Evolutionary conservation across 1,139 yeast species (phyloP), one percentile per base, ranked within the genome.

Genomic region (Pichia sp.): DNA sequence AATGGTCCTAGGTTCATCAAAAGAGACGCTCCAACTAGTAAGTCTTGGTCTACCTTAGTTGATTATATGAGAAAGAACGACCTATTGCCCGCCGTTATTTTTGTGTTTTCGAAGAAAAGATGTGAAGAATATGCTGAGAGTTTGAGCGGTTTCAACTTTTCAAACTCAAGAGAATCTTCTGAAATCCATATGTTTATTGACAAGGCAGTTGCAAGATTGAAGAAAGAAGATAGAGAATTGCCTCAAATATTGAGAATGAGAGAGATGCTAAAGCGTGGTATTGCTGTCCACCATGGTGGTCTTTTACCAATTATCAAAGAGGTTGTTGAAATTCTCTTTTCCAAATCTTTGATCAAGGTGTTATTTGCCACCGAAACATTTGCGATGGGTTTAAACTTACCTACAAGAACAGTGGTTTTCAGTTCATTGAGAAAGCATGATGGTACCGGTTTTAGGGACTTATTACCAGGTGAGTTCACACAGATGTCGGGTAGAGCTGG

Each of bases 401-500:
- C 99, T 62, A 97, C 99, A 4, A 91, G 95, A 67, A 93, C 99
- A 0, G 99, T 93, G 47, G 93, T 93, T 1, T 93, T 93, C 69
- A 81, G 92, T 58, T 88, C 87, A 49, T 75, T 85, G 50, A 76
- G 95, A 64, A 93, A 93, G 66, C 96, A 91, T 68, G 99, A 93
- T 68, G 98, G 98, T 46, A 79, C 84, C 49, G 80, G 80, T 0
- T 85, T 89, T 71, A 80, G 99, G 69, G 81, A 85, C 65, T 75
- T 93, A 58, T 76, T 87, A 10, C 97, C 99, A 0, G 99, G 99
- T 75, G 99, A 95, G 73, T 95, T 93, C 72, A 95, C 93, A 65
- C 99, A 95, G 74, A 93, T 93, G 99, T 89, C 97, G 46, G 99
- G 99, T 60, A 85, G 99, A 74, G 99, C 99, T 17, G 99, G 99